Percentiles rank a stretch among this genome's conserved stretches.
Conservation (phyloP, 768 basidiomycete genomes). For the Trametopsis cervina region DNA sequence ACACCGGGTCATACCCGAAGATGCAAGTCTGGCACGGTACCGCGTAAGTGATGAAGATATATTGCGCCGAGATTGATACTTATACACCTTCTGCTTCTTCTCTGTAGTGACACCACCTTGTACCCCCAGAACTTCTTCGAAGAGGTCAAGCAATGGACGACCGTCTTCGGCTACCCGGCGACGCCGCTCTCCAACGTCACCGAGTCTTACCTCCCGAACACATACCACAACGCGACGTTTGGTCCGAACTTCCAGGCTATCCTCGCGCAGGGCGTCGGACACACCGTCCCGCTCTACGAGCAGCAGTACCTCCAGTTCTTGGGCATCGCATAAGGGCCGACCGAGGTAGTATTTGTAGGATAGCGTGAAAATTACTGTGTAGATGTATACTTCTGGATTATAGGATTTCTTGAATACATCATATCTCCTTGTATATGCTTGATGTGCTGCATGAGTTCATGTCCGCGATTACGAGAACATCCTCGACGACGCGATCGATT, state of each 20-base stretch:
- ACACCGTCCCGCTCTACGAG: constrained; percentile 46
- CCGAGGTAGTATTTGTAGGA: neutral
- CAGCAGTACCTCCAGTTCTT: constrained; percentile 42
- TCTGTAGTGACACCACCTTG: constrained; percentile 42
- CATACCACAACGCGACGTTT: constrained; percentile 42
- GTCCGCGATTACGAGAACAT: too few relatives aligned
- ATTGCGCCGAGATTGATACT: too few relatives aligned
- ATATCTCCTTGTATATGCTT: too few relatives aligned
- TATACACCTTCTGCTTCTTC: too few relatives aligned
- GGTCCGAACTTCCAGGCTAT: constrained; percentile 46
- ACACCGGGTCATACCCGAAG: constrained; percentile 42
- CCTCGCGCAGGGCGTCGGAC: constrained; percentile 38
- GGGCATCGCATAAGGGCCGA: constrained; percentile 28
- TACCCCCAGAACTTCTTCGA: constrained; percentile 44
- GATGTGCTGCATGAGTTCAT: too few relatives aligned
- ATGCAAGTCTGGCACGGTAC: constrained; percentile 54
- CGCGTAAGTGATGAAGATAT: constrained; percentile 24
- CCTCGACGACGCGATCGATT: too few relatives aligned
- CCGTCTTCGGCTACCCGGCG: constrained; percentile 39
- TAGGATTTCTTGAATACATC: too few relatives aligned
- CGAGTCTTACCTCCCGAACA: constrained; percentile 35
- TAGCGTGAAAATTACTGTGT: neutral
- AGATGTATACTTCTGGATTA: neutral
- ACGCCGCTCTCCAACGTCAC: constrained; percentile 32
- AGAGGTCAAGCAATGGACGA: constrained; percentile 51